Conservation (phyloP, 768 basidiomycete genomes). For the Lentinula detonsa region DNA sequence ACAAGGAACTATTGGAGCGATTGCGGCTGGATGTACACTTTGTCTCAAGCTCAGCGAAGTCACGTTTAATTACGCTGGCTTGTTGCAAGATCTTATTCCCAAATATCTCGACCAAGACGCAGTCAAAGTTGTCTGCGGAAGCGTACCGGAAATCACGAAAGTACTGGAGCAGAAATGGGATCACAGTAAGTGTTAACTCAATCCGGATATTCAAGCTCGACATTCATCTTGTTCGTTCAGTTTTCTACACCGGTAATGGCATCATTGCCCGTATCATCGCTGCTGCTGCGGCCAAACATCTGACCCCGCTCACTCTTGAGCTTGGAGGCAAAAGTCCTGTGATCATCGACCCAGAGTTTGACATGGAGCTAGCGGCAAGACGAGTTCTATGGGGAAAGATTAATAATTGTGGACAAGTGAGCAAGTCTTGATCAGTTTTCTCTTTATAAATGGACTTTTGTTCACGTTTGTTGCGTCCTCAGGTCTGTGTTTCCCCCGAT, state of each 20-base stretch:
- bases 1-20: conserved; percentile 61
- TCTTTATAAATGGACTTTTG: not conserved
- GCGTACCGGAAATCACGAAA: conserved; percentile 47
- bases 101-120: conserved; percentile 47
- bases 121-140: conserved; percentile 55
- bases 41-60: conserved; percentile 67
- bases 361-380: conserved; percentile 58
- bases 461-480: not conserved
- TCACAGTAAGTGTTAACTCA: conserved; percentile 15
- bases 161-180: conserved; percentile 41
- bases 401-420: conserved; percentile 59
- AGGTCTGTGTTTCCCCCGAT: conserved; percentile 62
- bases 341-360: conserved; percentile 62
- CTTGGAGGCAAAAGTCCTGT: conserved; percentile 60
- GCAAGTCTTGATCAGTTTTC: not conserved
- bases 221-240: not conserved
- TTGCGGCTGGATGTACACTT: conserved; percentile 67
- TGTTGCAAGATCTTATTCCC: conserved; percentile 50
- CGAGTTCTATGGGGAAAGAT: conserved; percentile 82
- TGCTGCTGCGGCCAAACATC: conserved; percentile 44
- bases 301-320: conserved; percentile 53
- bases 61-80: conserved; percentile 37
- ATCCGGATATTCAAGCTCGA: not conserved
- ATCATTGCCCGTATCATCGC: conserved; percentile 43
- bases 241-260: conserved; percentile 44